A percentile compares a stretch with the other conserved stretches of the same genome.
Conservation (phyloP, 257 asterid species). For the Ballota nigra region DNA sequence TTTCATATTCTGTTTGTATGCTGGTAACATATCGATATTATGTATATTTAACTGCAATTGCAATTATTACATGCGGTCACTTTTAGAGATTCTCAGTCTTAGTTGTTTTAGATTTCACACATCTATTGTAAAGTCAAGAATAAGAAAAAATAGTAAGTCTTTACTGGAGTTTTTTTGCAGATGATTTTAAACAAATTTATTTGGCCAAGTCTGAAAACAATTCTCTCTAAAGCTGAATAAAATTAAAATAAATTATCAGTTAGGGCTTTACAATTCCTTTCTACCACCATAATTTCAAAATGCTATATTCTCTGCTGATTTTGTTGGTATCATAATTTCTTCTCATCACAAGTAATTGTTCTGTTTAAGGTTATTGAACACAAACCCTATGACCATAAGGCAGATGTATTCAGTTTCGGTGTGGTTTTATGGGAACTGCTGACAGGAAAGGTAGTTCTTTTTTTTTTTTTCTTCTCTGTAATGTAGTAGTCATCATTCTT, state of each 20-base stretch:
- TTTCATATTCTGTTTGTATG: not conserved
- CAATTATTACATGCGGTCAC: not conserved
- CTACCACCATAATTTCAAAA: not conserved
- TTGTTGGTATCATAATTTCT: slow-evolving; percentile 10
- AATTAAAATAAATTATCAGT: not conserved
- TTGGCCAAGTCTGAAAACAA: not conserved
- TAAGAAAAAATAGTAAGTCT: not conserved
- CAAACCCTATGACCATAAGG: slow-evolving; percentile 92
- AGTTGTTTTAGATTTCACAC: not conserved
- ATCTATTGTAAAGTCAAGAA: no score
- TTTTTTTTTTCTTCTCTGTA: slow-evolving; percentile 1
- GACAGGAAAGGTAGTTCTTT: slow-evolving; percentile 75
- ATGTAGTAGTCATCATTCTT: not conserved
- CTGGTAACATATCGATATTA: not conserved
- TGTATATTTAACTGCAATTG: not conserved
- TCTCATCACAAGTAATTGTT: slow-evolving; percentile 28
- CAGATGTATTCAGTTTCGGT: slow-evolving; percentile 93
- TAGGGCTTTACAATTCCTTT: not conserved
- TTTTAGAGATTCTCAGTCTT: slow-evolving; percentile 1
- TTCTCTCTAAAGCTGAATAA: not conserved
- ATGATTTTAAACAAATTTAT: not conserved
- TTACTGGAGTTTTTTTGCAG: not conserved
- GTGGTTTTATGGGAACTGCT: slow-evolving; percentile 88
- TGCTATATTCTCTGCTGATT: slow-evolving; percentile 6
- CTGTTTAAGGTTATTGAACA: slow-evolving; percentile 86